Conservation (phyloP, 805 yeast species). For the Kodamaea sagamina region DNA sequence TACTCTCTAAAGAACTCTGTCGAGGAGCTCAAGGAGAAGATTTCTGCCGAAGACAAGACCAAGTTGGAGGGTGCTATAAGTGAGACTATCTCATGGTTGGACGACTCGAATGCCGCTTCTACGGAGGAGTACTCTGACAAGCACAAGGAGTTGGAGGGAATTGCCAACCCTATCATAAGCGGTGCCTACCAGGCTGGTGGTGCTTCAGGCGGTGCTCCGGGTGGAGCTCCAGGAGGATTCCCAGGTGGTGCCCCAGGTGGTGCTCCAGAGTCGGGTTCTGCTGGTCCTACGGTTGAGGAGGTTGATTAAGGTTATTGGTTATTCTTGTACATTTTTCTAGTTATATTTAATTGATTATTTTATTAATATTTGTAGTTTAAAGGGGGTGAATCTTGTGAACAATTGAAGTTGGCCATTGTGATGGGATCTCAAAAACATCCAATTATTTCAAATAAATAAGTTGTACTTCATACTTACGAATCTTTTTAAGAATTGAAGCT, state of each 20-base stretch:
- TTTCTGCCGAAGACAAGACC: conserved; percentile 46
- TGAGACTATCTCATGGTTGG: conserved; percentile 45
- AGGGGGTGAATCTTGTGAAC: neutral
- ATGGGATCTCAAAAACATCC: too few species aligned
- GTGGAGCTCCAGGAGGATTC: conserved; percentile 26
- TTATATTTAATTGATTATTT: conserved; percentile 7
- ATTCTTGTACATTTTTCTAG: conserved; percentile 6
- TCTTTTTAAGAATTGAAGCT: too few species aligned
- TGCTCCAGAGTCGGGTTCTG: conserved; percentile 23
- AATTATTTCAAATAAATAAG: too few species aligned
- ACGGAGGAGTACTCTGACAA: conserved; percentile 43
- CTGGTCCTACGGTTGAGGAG: conserved; percentile 47
- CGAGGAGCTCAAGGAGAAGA: conserved; percentile 46
- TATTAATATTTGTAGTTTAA: too few species aligned
- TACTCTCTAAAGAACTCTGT: conserved; percentile 76
- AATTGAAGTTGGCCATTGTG: too few species aligned
- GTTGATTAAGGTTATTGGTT: conserved; percentile 36
- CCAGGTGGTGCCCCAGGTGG: conserved; percentile 54
- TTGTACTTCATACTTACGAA: too few species aligned
- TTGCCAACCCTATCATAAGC: conserved; percentile 43
- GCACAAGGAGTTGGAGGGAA: conserved; percentile 41
- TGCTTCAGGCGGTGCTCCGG: conserved; percentile 27
- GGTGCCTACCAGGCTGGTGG: conserved; percentile 33
- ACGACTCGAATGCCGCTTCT: conserved; percentile 39
- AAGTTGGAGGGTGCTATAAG: conserved; percentile 51